Base-by-base conservation (phyloP, 1,139 yeast species). In the Saccharomycopsis crataegensis region DNA sequence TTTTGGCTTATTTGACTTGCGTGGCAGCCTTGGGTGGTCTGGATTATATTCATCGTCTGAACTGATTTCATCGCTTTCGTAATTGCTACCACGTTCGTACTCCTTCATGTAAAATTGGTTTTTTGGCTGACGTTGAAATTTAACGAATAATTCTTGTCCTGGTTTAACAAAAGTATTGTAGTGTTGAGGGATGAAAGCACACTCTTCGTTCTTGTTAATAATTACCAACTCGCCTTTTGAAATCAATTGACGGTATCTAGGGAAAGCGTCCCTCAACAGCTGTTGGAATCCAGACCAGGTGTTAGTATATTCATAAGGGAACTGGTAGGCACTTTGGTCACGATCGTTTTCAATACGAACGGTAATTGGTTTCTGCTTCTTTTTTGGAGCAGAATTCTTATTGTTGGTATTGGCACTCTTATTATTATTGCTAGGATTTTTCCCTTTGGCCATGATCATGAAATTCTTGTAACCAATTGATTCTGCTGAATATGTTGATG, bases 211-310 rank as follows among this genome's bases (percentile, higher is more conserved):
- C 34, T 55, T 43, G 38, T 49, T 50, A n/a, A 55, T 47, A 7
- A 55, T 22, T 16, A 52, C 42, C 31, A 55, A 36, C 11, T 52
- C 46, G 6, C 41, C 41, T n/a, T 49, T 46, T 6, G 40, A 41
- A 9, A 55, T 55, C 31, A 33, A 17, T 9, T 42, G 42, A 22
- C 37, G 46, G 41, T 50, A 50, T 38, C 48, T 48, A 6, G 56
- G 56, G 40, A 49, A 55, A 6, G 58, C 56, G 6, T 55, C 54
- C n/a, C 45, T 22, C 33, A 55, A 47, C n/a, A 54, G 50, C 31
- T 33, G 38, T 37, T 55, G 46, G 44, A 53, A 55, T 3, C 49
- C 50, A 8, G 38, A 44, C 54, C 53, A 55, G 11, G 48, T 48
- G 33, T 45, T 47, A 5, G 51, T 36, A 34, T 34, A 45, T 43